Evolutionary conservation across 2,329 filamentous ascomycete genomes (phyloP).

Genomic region (Colletotrichum lentis): DNA sequence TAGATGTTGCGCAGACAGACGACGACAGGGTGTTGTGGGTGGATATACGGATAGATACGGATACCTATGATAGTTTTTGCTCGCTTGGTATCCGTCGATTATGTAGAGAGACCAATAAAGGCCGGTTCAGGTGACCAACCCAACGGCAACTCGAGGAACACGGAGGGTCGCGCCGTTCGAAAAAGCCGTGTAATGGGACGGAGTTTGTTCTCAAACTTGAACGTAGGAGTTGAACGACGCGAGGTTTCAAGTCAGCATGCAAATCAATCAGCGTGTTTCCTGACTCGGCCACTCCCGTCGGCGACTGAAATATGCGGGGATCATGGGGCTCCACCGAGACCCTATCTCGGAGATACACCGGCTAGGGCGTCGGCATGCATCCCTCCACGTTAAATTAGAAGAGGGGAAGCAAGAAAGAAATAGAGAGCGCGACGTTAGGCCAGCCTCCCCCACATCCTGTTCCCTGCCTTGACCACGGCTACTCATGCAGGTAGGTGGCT

Average conservation of each 20-base stretch:
- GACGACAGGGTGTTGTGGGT: neutral
- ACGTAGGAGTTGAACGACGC: neutral
- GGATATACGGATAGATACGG: neutral
- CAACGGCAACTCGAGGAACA: neutral
- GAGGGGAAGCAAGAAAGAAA: neutral
- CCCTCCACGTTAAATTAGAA: neutral
- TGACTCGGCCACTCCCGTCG: neutral
- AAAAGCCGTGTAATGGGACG: neutral
- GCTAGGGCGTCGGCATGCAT: neutral
- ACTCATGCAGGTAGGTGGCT: slow-evolving; percentile 35
- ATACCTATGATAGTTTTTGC: neutral
- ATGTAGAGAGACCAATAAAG: neutral
- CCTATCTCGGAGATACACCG: slow-evolving; percentile 29
- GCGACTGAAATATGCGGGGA: neutral
- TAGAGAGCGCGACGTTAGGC: neutral
- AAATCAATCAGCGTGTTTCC: neutral
- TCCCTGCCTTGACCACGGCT: slow-evolving; percentile 27
- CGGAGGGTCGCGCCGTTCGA: too few species aligned
- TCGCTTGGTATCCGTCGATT: neutral
- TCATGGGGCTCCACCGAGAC: neutral
- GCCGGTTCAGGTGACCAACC: neutral
- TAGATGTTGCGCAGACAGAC: neutral
- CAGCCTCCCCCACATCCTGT: slow-evolving; percentile 28
- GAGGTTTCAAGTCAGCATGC: neutral
- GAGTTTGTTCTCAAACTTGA: neutral